Base-by-base conservation (phyloP, 179 eudicot genomes). In the Monotropa hypopitys region DNA sequence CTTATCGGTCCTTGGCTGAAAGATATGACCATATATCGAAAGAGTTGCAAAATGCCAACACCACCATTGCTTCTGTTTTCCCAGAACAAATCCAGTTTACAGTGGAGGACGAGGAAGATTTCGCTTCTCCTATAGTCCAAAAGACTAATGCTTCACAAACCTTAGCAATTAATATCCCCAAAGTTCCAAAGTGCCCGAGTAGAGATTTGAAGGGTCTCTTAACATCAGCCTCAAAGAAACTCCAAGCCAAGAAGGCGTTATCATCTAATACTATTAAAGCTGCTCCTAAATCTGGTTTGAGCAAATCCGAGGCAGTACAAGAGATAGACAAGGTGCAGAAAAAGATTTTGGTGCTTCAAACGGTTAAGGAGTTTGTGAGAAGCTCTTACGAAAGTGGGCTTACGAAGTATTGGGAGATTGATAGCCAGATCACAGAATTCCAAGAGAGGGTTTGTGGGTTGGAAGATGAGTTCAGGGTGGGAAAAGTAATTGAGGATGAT, bases 301-400 rank as follows among this genome's bases (percentile, higher is more conserved):
- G 75, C 21, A 89, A 89, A 79, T 26, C 80, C 0, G 86, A 94
- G 78, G 98, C 98, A 4, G 53, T 88, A 7, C 83, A 78, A 13
- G 89, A 92, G 91, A 89, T 94, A 59, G 97, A 94, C 84, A 89
- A 86, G 87, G 84, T 88, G 69, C 96, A 94, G 78, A 94, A 92
- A 74, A 87, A 82, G 21, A 91, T 94, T 76, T 77, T 94, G 75
- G 87, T 90, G 0, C 81, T 87, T 71, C 98, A 94, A 79, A 94
- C 98, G 1, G 90, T 88, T 77, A 92, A 92, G 83, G 97, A 94
- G 86, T 94, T 88, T 73, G 87, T 88, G 26, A 90, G 90, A 80
- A 92, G 96, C 79, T 90, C 92, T 9, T 94, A 94, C 21, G 93
- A 94, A 70, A 92, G 75, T 35, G 92, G 97, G 77, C 82, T 90